Conservation (phyloP, 257 asterid genomes). For the Solanum etuberosum region DNA sequence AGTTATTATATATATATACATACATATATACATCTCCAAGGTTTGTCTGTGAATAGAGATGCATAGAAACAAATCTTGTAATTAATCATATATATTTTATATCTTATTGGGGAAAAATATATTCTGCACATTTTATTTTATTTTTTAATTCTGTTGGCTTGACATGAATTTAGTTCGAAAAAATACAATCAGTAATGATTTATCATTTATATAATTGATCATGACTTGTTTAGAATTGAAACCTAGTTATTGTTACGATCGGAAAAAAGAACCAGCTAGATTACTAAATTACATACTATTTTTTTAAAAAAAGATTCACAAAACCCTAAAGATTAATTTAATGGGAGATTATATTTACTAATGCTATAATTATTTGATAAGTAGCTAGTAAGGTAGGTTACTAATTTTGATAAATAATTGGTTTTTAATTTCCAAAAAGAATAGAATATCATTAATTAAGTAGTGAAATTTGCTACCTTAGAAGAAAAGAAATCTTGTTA, state of each 20-base stretch:
- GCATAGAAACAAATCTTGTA: neutral
- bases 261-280: neutral
- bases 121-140: neutral
- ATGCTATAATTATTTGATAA: neutral
- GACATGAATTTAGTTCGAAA: neutral
- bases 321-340: neutral
- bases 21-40: neutral
- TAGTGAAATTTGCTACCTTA: neutral
- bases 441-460: neutral
- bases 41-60: neutral
- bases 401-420: neutral
- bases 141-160: neutral
- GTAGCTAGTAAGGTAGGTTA: neutral
- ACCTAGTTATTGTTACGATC: neutral
- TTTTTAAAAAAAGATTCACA: neutral
- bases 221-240: neutral
- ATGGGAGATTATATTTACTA: neutral
- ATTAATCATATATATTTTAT: neutral
- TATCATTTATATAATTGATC: neutral
- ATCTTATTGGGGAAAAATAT: neutral
- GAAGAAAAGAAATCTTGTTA: neutral
- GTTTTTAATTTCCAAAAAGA: neutral
- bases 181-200: too few relatives aligned
- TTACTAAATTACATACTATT: neutral
- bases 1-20: neutral